Evolutionary conservation across 2,329 filamentous ascomycete genomes (phyloP).

Genomic region (Anthostomella pinea): DNA sequence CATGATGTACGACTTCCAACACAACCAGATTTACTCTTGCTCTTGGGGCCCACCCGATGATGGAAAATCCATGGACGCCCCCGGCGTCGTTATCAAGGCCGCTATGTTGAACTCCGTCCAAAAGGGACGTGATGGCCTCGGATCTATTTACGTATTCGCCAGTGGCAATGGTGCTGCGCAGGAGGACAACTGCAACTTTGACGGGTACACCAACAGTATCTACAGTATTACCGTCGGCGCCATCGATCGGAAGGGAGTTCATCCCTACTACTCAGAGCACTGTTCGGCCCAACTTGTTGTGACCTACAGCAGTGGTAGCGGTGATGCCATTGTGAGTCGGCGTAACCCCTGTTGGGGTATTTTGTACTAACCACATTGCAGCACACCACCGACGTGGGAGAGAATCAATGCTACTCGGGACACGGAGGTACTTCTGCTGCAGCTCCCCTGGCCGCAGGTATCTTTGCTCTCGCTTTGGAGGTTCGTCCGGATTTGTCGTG

Average conservation of each 20-base stretch:
- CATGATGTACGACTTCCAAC: constrained; percentile 86
- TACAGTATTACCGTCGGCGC: constrained; percentile 97
- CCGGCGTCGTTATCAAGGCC: constrained; percentile 79
- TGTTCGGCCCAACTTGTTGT: constrained; percentile 95
- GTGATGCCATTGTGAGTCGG: constrained; percentile 70
- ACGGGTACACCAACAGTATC: constrained; percentile 98
- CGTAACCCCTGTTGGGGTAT: background rate
- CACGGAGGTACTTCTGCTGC: constrained; percentile 96
- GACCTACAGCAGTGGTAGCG: constrained; percentile 89
- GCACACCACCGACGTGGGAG: constrained; percentile 93
- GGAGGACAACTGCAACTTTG: constrained; percentile 98
- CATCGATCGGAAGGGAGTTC: constrained; percentile 80
- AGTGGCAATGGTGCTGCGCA: constrained; percentile 85
- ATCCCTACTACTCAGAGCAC: constrained; percentile 94
- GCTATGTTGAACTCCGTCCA: constrained; percentile 93
- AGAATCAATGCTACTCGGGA: constrained; percentile 71
- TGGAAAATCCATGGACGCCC: constrained; percentile 89
- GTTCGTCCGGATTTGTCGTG: constrained; percentile 84
- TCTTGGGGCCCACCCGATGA: constrained; percentile 98
- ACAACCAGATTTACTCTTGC: constrained; percentile 97
- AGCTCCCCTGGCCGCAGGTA: constrained; percentile 86
- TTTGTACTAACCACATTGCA: constrained; percentile 23
- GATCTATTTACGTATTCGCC: constrained; percentile 94
- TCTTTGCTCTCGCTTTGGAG: constrained; percentile 84
- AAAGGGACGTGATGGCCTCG: constrained; percentile 76